phyloP scores from a whole-genome alignment of 2,329 filamentous ascomycete genomes.

The Paraphoma chrysanthemicola region DNA sequence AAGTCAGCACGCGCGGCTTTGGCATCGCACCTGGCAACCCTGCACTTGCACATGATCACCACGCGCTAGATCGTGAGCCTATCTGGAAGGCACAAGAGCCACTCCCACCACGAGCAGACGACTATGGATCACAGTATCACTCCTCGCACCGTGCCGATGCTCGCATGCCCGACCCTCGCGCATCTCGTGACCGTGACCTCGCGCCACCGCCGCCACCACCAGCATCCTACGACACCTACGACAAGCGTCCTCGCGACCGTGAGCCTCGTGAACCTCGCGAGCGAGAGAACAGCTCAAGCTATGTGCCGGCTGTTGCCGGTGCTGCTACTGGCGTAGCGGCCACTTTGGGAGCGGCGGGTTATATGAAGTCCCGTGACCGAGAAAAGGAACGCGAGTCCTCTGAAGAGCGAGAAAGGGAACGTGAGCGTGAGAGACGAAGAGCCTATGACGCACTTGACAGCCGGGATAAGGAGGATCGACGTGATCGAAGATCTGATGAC shows the following conservation, averaged over 20 bases:
- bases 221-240: constrained; percentile 27
- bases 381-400: constrained; percentile 43
- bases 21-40: constrained; percentile 48
- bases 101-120: constrained; percentile 11
- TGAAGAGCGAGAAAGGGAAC: constrained; percentile 38
- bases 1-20: constrained; percentile 56
- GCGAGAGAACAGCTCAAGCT: constrained; percentile 23
- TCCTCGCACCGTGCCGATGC: constrained; percentile 34
- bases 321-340: constrained; percentile 40
- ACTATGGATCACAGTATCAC: constrained; percentile 33
- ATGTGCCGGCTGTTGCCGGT: constrained; percentile 34
- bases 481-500: constrained; percentile 25
- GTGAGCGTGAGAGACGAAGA: constrained; percentile 52
- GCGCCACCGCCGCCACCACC: constrained; percentile 9
- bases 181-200: constrained; percentile 30
- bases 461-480: constrained; percentile 34
- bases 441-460: constrained; percentile 40
- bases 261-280: constrained; percentile 27
- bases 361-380: constrained; percentile 40
- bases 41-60: constrained; percentile 39
- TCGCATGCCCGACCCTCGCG: constrained; percentile 38
- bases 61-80: constrained; percentile 48
- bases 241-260: constrained; percentile 43
- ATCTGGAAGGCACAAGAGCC: constrained; percentile 28
- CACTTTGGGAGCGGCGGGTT: constrained; percentile 36